Base-by-base conservation (phyloP, 1,284 basidiomycete species). In the Apiotrichum siamense region DNA sequence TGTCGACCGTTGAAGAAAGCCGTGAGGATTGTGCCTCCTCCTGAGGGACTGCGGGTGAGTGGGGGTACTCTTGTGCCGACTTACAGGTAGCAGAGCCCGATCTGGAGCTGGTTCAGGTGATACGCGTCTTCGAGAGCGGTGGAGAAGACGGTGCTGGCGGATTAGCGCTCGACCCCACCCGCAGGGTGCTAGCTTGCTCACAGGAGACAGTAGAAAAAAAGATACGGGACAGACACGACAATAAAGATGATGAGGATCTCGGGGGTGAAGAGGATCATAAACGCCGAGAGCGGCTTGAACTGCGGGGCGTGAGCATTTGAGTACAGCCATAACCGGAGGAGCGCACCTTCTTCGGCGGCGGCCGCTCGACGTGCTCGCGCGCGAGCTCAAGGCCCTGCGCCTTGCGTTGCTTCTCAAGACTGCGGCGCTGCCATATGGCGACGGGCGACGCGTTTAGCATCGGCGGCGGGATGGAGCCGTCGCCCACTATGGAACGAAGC, bases 81-180 rank as follows among this genome's bases (percentile, higher is more conserved):
- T 50, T 47, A 71, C 70, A 75, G 58, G 50, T 75, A 75, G 51
- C 68, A 72, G 4, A 74, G 55, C 33, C 73, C 73, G 36, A 75
- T 75, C 48, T 67, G 49, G n/a, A 73, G 56, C 42, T 72, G 68
- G 43, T 62, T 60, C 10, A 72, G 61, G 15, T 54, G 43, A 47
- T 75, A 75, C 23, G 49, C 54, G 42, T 67, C 55, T 52, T 68
- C 64, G 25, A 75, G 50, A 1, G 63, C 65, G 3, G 70, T 71
- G 0, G 71, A 73, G 57, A 65, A 71, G 4, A 72, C 57, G 1
- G 70, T 71, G 17, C 48, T 53, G 44, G 35, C 1, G 40, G n/a
- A n/a, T n/a, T n/a, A n/a, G n/a, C n/a, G n/a, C n/a, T n/a, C n/a
- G n/a, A n/a, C n/a, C n/a, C n/a, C n/a, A n/a, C n/a, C n/a, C n/a